Base-by-base conservation (phyloP, 805 yeast genomes). In the Pichia exigua region DNA sequence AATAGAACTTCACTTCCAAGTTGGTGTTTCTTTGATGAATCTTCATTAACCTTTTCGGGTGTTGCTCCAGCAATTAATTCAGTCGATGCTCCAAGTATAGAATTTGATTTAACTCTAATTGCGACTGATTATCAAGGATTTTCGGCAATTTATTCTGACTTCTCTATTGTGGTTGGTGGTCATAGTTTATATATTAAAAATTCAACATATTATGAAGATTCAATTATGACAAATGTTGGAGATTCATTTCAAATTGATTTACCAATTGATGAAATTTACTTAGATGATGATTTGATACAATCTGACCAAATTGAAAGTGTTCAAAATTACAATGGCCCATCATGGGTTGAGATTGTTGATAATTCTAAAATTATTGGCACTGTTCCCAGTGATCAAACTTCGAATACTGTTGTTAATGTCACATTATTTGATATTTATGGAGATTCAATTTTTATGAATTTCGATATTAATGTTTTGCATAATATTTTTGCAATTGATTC, bases 1-100 rank as follows among this genome's bases (percentile, higher is more conserved):
- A 89, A 87, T 65, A 79, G 91, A 63, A 78, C 96, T 1, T 92
- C 99, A 3, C 73, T 94, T 51, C 99, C 99, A 40, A 84, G 81
- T 62, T 94, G 99, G 98, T 72, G 89, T 48, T 67, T 70, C 49
- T 94, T 92, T 63, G 83, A 89, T 61, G 61, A 76, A 6, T 71
- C 72, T 50, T 72, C 74, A 40, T 70, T 88, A 57, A 77, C 86
- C 21, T 92, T 90, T 67, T 74, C 81, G 43, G 99, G 99, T 32
- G 83, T 84, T 1, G 92, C 96, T 1, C 99, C 99, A 12, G 73
- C 85, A 9, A 87, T 87, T 32, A 85, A 87, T 58, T 87, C 97
- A 2, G 75, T 78, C 18, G 85, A 89, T 59, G 99, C 99, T 1
- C 98, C 97, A 12, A 87, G 95, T 42, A 73, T 79, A 57, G 70